Evolutionary conservation across 306 rosid genomes (phyloP), one percentile per base, ranked within the genome.

Genomic region (Coriaria nepalensis): DNA sequence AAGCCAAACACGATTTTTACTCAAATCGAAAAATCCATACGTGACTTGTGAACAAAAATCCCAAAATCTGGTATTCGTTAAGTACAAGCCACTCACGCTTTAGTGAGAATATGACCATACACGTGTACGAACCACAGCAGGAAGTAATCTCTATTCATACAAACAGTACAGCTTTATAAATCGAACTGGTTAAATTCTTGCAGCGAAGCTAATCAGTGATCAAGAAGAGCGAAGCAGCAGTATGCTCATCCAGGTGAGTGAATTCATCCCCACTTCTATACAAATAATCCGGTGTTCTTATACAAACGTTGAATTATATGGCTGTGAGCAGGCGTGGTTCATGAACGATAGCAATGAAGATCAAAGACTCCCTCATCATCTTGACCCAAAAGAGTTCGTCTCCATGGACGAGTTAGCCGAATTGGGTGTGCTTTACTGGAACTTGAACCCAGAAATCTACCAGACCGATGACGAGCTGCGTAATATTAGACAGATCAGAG

Each of bases 301-400:
- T 44, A 10, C 13, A 44, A 44, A 37, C 7, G 6, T 37, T 7
- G 40, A 37, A 37, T 7, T 37, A 37, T 5, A 37, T 5, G 40
- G 40, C 40, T 50, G 13, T 50, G 55, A 15, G 46, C 66, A 83
- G 96, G 96, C 88, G 8, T 87, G 94, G 96, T 80, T 69, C 61
- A 87, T 83, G 93, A 80, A 87, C 43, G 74, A 73, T 32, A 48
- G 66, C 68, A 47, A 45, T 48, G 88, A 69, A 47, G 86, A 87
- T 60, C 84, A 85, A 33, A 71, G 86, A 71, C 88, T 83, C 58
- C 81, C 83, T 65, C 94, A 78, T 64, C 80, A 73, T 60, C 64
- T 52, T 55, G 51, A 58, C 62, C 87, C 93, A 13, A 53, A 45
- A n/a, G 59, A 80, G 57, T 49, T 64, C 54, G 78, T 83, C 48